Conservation (phyloP, 1,284 basidiomycete genomes). For the Lentinula novae-zelandiae region DNA sequence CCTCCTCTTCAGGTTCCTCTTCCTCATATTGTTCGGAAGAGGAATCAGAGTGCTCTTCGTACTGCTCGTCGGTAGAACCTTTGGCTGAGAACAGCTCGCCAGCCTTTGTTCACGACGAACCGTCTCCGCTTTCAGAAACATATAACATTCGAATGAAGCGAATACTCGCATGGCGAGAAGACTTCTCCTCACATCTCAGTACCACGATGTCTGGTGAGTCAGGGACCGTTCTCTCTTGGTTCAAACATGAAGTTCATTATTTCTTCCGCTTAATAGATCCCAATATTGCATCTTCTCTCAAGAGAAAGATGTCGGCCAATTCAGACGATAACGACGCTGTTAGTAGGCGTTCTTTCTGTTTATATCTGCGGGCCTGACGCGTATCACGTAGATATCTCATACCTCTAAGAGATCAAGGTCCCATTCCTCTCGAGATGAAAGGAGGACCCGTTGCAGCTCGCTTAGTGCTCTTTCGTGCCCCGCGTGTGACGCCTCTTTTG, state of each 20-base stretch:
- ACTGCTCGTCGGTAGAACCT: conserved; percentile 60
- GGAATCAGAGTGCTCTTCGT: conserved; percentile 48
- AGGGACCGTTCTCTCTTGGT: neutral
- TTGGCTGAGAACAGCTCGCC: conserved; percentile 13
- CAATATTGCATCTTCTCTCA: conserved; percentile 31
- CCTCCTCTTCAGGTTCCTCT: conserved; percentile 29
- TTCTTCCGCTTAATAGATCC: conserved; percentile 21
- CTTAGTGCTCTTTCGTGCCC: conserved; percentile 51
- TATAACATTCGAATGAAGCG: conserved; percentile 50
- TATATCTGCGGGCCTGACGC: neutral
- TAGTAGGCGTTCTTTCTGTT: conserved; percentile 24
- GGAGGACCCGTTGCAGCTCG: conserved; percentile 21
- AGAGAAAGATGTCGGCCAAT: conserved; percentile 43
- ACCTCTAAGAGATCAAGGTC: conserved; percentile 50
- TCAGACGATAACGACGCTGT: conserved; percentile 45
- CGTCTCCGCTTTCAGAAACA: conserved; percentile 41
- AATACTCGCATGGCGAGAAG: conserved; percentile 62
- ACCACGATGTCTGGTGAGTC: conserved; percentile 32
- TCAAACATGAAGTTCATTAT: conserved; percentile 4
- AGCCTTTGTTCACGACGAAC: conserved; percentile 16
- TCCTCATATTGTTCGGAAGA: conserved; percentile 35
- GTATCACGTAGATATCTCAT: conserved; percentile 38
- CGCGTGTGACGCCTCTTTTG: conserved; percentile 66
- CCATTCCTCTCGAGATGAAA: conserved; percentile 22
- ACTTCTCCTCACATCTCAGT: conserved; percentile 34